These are phyloP conservation scores for Komagataella pastoris DNA, from an alignment of 805 yeast genomes.

Conservation along the genomic window DNA sequence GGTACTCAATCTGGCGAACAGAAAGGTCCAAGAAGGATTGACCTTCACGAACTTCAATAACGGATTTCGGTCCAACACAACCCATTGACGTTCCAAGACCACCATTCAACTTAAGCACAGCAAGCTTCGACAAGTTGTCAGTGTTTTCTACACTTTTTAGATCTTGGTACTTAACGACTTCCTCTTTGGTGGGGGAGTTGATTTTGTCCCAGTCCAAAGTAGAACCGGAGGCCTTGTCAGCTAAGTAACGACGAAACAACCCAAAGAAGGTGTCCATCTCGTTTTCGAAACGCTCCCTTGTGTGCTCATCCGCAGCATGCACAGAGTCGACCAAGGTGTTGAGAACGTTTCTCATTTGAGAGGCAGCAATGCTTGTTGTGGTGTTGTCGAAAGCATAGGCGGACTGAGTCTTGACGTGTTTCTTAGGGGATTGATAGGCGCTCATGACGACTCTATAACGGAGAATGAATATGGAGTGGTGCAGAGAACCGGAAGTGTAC, in stretches of 20 bases:
- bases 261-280: conserved; percentile 94
- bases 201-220: conserved; percentile 92
- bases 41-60: conserved; percentile 97
- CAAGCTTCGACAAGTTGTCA: conserved; percentile 63
- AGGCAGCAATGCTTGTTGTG: conserved; percentile 89
- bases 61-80: conserved; percentile 97
- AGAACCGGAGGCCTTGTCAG: conserved; percentile 78
- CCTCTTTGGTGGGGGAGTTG: conserved; percentile 78
- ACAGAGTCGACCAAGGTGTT: conserved; percentile 84
- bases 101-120: conserved; percentile 93
- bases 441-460: neutral
- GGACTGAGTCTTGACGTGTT: conserved; percentile 59
- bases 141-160: conserved; percentile 27
- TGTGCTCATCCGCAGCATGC: conserved; percentile 23
- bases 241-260: conserved; percentile 80
- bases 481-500: neutral
- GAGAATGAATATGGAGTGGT: neutral
- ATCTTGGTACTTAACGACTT: conserved; percentile 68
- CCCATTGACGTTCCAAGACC: conserved; percentile 99
- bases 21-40: conserved; percentile 92
- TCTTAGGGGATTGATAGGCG: conserved; percentile 22
- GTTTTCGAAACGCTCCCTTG: conserved; percentile 54
- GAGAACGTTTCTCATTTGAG: conserved; percentile 94
- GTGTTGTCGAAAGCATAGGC: conserved; percentile 90
- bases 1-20: conserved; percentile 92